Percentiles rank a stretch among this genome's conserved stretches.
Evolutionary conservation across 2,329 filamentous ascomycete genomes (phyloP).

Genomic region (Xylariaceae sp.): DNA sequence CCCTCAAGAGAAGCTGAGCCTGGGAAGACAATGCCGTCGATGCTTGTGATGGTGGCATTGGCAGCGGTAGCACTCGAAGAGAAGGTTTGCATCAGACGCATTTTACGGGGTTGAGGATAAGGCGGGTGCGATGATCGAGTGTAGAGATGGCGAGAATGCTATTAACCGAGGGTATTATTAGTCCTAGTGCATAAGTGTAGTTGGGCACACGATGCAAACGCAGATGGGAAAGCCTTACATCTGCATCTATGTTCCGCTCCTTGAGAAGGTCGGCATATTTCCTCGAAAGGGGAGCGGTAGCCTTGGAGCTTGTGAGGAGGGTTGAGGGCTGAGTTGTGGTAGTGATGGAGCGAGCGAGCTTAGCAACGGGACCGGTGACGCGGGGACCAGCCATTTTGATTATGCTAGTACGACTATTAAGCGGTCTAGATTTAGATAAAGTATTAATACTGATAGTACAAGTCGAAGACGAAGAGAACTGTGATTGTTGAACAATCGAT

Average conservation of each 20-base stretch:
- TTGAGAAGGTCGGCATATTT: constrained; percentile 47
- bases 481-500: constrained; percentile 1
- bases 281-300: constrained; percentile 39
- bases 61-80: constrained; percentile 51
- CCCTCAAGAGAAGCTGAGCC: constrained; percentile 45
- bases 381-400: constrained; percentile 41
- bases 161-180: constrained; percentile 34
- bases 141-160: constrained; percentile 42
- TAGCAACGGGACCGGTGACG: constrained; percentile 42
- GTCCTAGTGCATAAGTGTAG: constrained; percentile 7
- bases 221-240: constrained; percentile 36
- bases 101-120: constrained; percentile 49
- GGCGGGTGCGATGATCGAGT: constrained; percentile 46
- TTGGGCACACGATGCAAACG: neutral
- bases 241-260: constrained; percentile 43
- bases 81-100: constrained; percentile 71
- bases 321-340: constrained; percentile 39
- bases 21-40: constrained; percentile 63
- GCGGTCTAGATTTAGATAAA: neutral
- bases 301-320: constrained; percentile 39
- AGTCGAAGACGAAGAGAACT: neutral
- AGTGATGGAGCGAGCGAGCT: constrained; percentile 43
- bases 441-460: neutral
- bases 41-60: constrained; percentile 46
- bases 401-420: neutral